Base-by-base conservation (phyloP, 1,284 basidiomycete genomes). In the Malassezia globosa region DNA sequence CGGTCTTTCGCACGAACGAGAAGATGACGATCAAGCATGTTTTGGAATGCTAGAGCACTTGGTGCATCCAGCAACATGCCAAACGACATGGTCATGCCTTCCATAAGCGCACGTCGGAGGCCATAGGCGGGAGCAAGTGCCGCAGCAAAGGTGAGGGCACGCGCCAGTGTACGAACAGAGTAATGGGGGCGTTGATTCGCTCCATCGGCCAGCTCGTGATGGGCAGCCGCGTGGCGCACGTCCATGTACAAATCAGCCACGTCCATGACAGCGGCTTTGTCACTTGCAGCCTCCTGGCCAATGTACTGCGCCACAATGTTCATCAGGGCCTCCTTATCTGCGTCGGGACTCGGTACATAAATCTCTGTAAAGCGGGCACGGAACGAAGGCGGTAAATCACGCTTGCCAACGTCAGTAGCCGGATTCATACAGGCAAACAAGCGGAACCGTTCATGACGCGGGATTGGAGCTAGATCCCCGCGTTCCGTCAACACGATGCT, bases 391-490 rank as follows among this genome's bases (percentile, higher is more conserved):
- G 88, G 87, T 1, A 99, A 81, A 63, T 96, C 92, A 65, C 89
- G 92, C 77, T 97, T 99, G 46, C 94, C 94, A 18, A 96, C 87
- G 59, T 99, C 94, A 2, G 92, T 97, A 0, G 94, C 94, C 2
- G 94, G 94, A 68, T 99, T 99, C 94, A 99, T 99, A 72, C 94
- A 99, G 1, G 89, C 90, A 65, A 97, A 97, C 7, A 97, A 76
- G 22, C 92, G 84, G 75, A 99, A 99, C 62, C 94, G 83, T 16
- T 87, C 82, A 71, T 97, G 94, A 1, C 94, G 83, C 26, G 82
- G 82, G 22, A 97, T 79, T 1, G 87, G 85, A 64, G 90, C 87
- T 48, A 96, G 74, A 24, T 89, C 85, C 1, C 92, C 94, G 68
- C 89, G 82, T 69, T 97, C 94, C 0, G 88, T 92, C 46, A 97